Base-by-base conservation (phyloP, 1,139 yeast genomes). In the Meyerozyma elateridarum region DNA sequence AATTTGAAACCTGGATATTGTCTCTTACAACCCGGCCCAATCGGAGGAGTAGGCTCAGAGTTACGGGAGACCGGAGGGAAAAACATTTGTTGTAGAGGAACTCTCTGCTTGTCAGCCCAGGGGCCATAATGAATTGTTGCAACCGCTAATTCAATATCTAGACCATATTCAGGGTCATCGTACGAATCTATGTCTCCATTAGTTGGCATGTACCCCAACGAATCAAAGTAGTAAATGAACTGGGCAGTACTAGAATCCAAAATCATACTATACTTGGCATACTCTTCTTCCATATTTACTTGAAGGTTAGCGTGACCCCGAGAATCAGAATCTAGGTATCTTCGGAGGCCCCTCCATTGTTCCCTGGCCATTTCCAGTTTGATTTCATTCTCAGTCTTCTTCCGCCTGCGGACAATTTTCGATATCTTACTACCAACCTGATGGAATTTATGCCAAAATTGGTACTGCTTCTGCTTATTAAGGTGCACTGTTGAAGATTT, bases 21-120 rank as follows among this genome's bases (percentile, higher is more conserved):
- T 39, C 97, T 62, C 13, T 45, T 40, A 5, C 60, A 57, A 0
- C 87, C 91, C 0, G 77, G 64, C 6, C 28, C 32, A 2, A 38
- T 35, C 5, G 73, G 59, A 8, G 48, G 46, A 1, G 69, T 61
- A 0, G 83, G 79, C 5, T 49, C 45, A 1, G 79, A 57, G 46
- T 85, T 85, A 30, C 80, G 60, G 20, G 84, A 76, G 6, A 78
- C 54, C 0, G 73, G 54, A 0, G 98, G 98, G 39, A 81, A 76
- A 25, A 91, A 61, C 60, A 79, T 61, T 7, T 65, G 59, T 39
- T 82, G 91, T 7, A 89, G 49, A 1, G 80, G 74, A 2, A 69
- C 68, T 15, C 95, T 54, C 52, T 91, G 95, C 28, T 89, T 74
- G 39, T 89, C 95, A 0, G 96, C 84, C 96, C 97, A 89, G 0